Conservation (phyloP, 805 yeast genomes). For the Saturnispora silvae region DNA sequence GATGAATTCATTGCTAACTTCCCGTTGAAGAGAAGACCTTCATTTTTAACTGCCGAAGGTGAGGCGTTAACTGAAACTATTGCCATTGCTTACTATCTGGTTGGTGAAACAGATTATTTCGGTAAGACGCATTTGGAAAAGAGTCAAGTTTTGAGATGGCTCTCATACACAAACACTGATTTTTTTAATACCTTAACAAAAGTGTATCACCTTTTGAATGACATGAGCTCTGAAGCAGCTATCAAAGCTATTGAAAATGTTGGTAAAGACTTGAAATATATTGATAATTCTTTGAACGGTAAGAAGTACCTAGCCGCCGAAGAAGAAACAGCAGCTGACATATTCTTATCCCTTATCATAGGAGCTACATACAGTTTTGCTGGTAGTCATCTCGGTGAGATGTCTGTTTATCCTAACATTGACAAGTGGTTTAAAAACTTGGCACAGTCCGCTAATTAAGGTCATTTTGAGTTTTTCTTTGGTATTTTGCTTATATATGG, state of each 20-base stretch:
- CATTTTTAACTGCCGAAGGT: constrained; percentile 53
- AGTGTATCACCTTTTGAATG: background rate
- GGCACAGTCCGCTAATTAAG: background rate
- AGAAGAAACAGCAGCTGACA: constrained; percentile 5
- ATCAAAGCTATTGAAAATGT: background rate
- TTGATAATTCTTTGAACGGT: constrained; percentile 3
- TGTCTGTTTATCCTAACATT: constrained; percentile 27
- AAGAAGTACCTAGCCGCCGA: constrained; percentile 2
- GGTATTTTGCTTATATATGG: constrained; percentile 13
- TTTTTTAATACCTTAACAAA: constrained; percentile 28
- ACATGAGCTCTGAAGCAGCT: background rate
- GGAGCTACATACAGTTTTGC: background rate
- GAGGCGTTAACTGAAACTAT: constrained; percentile 54
- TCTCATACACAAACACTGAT: constrained; percentile 64
- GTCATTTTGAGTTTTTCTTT: background rate
- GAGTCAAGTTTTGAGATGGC: constrained; percentile 62
- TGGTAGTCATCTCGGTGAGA: background rate
- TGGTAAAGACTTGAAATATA: background rate
- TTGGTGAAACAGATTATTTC: constrained; percentile 25
- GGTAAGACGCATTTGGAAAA: constrained; percentile 57
- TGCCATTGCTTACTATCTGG: constrained; percentile 43
- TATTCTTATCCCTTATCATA: background rate
- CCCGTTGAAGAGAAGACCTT: constrained; percentile 55
- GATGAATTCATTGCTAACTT: constrained; percentile 36
- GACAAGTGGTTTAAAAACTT: constrained; percentile 30